phyloP scores from a whole-genome alignment of 1,284 basidiomycete species.

The Ceratobasidium sp. region DNA sequence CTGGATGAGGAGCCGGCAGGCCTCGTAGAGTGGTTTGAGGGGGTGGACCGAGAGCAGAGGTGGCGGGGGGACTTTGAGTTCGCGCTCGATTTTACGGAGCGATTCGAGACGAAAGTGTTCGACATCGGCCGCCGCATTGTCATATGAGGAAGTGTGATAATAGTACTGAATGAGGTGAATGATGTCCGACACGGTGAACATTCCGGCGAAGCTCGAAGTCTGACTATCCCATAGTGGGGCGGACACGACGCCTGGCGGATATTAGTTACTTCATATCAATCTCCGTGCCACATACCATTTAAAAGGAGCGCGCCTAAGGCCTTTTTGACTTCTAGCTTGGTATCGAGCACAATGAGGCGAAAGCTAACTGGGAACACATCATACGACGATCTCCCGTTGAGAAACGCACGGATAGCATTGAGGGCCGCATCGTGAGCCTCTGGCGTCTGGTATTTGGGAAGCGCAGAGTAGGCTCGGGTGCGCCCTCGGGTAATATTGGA shows the following conservation, averaged over 20 bases:
- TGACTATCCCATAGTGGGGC: constrained; percentile 98
- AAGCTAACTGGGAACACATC: constrained; percentile 97
- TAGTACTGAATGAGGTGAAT: constrained; percentile 98
- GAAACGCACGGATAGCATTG: constrained; percentile 77
- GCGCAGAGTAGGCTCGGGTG: constrained; percentile 26
- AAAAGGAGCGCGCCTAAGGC: constrained; percentile 87
- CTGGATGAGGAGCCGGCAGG: constrained; percentile 88
- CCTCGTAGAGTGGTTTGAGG: constrained; percentile 85
- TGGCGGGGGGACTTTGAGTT: constrained; percentile 89
- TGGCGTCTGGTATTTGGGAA: constrained; percentile 32
- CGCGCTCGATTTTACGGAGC: constrained; percentile 92
- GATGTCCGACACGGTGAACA: constrained; percentile 95
- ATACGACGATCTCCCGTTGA: constrained; percentile 86
- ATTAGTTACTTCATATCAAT: constrained; percentile 11
- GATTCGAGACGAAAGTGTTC: constrained; percentile 91
- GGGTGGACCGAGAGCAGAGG: constrained; percentile 92
- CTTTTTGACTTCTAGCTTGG: constrained; percentile 91
- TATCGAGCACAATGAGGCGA: constrained; percentile 95
- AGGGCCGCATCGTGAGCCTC: constrained; percentile 73
- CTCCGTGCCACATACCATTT: constrained; percentile 66
- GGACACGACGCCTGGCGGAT: constrained; percentile 84
- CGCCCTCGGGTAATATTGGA: constrained; percentile 9
- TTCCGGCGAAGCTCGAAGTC: constrained; percentile 87
- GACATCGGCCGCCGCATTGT: constrained; percentile 87
- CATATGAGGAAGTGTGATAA: constrained; percentile 86